Conservation (phyloP, 2,329 filamentous ascomycete species). For the Penicillium sumatraense region DNA sequence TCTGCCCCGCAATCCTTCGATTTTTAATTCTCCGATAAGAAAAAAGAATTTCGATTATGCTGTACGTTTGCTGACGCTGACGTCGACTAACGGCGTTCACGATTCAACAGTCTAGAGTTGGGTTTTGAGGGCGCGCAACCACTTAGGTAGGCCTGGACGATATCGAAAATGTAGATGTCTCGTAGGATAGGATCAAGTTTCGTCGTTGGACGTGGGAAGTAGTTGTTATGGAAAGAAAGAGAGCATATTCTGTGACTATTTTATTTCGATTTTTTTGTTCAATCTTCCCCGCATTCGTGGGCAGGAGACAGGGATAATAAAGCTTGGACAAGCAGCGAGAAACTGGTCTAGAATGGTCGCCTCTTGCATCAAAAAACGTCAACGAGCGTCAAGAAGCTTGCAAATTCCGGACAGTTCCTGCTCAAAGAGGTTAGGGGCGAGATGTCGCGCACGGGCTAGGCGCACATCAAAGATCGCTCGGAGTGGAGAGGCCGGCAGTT, state of each 20-base stretch:
- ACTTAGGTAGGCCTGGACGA: no score
- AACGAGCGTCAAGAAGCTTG: background rate
- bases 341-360: background rate
- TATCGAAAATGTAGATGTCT: background rate
- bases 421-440: slow-evolving; percentile 17
- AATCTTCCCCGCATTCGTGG: background rate
- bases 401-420: slow-evolving; percentile 19
- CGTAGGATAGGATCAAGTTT: background rate
- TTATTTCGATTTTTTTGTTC: background rate
- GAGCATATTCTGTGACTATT: background rate
- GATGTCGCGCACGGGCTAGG: slow-evolving; percentile 1
- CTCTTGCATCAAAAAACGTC: slow-evolving; percentile 3
- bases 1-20: no score
- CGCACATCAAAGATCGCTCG: background rate
- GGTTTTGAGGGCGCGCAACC: no score
- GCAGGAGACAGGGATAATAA: slow-evolving; percentile 1
- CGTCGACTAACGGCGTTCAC: background rate
- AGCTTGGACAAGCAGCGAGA: background rate
- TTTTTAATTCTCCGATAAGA: no score
- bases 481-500: slow-evolving; percentile 11
- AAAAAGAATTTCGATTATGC: background rate
- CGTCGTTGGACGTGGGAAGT: background rate
- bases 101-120: no score
- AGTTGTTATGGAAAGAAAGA: background rate
- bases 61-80: background rate